These are phyloP conservation scores for Alternaria arbusti DNA, from an alignment of 2,329 filamentous ascomycete genomes.

Conservation along the genomic window DNA sequence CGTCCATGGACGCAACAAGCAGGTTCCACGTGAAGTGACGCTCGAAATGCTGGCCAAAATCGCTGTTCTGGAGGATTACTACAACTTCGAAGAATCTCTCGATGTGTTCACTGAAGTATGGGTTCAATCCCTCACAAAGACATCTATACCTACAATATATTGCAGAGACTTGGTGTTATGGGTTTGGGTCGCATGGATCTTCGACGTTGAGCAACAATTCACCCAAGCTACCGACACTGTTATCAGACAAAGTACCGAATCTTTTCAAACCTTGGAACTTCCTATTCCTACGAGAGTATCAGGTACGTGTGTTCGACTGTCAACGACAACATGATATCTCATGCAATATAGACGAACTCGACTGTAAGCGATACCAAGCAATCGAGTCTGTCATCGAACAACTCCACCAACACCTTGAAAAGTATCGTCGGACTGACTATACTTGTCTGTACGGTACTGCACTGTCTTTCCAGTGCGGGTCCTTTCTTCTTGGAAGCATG, in stretches of 20 bases:
- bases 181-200: background rate
- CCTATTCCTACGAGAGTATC: background rate
- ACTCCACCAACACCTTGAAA: too few species aligned
- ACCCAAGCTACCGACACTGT: too few species aligned
- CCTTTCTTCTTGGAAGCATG: background rate
- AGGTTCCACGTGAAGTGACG: background rate
- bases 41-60: conserved; percentile 2
- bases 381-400: too few species aligned
- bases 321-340: too few species aligned
- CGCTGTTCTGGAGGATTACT: background rate
- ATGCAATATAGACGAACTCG: too few species aligned
- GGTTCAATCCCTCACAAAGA: background rate
- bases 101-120: background rate
- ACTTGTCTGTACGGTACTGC: too few species aligned
- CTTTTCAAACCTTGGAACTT: too few species aligned
- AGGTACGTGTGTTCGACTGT: too few species aligned
- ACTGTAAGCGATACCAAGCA: too few species aligned
- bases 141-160: background rate
- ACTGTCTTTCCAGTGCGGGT: background rate
- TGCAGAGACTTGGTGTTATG: background rate
- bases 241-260: too few species aligned
- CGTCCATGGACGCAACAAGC: background rate
- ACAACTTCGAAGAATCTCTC: background rate
- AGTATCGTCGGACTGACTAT: too few species aligned
- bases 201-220: background rate